Base-by-base conservation (phyloP, 2,329 filamentous ascomycete genomes). In the Podosphaera xanthii region DNA sequence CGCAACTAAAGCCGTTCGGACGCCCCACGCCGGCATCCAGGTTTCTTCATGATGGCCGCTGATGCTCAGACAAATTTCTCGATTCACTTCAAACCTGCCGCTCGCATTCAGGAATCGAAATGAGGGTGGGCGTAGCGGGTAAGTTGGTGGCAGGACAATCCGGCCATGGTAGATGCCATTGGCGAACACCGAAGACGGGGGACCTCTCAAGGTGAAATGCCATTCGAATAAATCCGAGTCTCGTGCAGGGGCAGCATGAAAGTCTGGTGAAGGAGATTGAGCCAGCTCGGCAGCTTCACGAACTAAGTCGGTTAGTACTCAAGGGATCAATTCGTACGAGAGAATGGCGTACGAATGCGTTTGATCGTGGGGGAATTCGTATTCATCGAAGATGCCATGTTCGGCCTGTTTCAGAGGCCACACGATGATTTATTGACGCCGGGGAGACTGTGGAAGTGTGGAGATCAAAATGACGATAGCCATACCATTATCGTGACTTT, bases 1-100 rank as follows among this genome's bases (percentile, higher is more conserved):
- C 40, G 81, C 81, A 49, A 83, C 79, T 5, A 98, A 73, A 14
- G 92, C 91, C 3, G 92, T 97, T 61, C 92, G 79, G 8, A 98
- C 84, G 0, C 92, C 92, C 92, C 92, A 98, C 0, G 92, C 92
- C 0, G 92, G 92, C 76, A 96, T 91, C 92, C 92, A 98, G 14
- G 87, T 94, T 74, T 97, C 92, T 71, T 97, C 92, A 72, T 98
- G 92, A 71, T 96, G 91, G 1, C 90, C 91, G 58, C 82, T 87
- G 67, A 97, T 98, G 67, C 82, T 87, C 14, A 98, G 80, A 69
- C 92, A 98, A 65, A 98, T 97, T 74, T 97, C 91, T 64, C 92
- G 82, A 70, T 98, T 98, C 59, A 89, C 84, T 71, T 97, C 92
- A 72, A 98, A 98, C 62, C 92, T 82, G 58, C 91, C 92, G 34